These are phyloP conservation scores for Grosmannia huntii DNA, from an alignment of 2,329 filamentous ascomycete species.

Conservation along the genomic window DNA sequence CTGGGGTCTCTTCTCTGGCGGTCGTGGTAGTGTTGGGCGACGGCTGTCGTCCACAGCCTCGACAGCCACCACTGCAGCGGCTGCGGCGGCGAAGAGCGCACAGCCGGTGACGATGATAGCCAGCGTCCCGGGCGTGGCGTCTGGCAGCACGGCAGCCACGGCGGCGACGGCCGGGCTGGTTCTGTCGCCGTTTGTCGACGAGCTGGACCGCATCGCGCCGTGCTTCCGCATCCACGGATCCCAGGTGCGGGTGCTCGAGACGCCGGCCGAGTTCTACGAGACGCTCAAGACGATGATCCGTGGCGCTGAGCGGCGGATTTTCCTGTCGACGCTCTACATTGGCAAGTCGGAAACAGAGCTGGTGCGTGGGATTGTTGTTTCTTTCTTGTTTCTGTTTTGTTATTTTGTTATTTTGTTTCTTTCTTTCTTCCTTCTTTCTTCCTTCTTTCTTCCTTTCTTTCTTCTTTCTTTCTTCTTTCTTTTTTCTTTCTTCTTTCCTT, in stretches of 20 bases:
- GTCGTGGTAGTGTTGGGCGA: not conserved
- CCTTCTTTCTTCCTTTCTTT: too few relatives aligned
- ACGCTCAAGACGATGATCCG: slow-evolving; percentile 74
- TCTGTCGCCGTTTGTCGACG: slow-evolving; percentile 44
- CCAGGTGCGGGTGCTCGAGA: slow-evolving; percentile 65
- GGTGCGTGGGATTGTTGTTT: too few relatives aligned
- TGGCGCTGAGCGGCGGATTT: slow-evolving; percentile 66
- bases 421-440: too few relatives aligned
- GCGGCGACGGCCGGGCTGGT: slow-evolving; percentile 22
- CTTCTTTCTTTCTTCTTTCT: too few relatives aligned
- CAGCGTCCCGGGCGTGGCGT: not conserved
- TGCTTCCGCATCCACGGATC: slow-evolving; percentile 75
- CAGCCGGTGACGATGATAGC: not conserved
- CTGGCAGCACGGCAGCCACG: not conserved
- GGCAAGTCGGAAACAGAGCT: slow-evolving; percentile 87
- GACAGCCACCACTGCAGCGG: not conserved
- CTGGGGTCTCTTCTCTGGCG: not conserved
- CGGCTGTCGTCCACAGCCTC: not conserved
- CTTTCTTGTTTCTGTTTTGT: too few relatives aligned
- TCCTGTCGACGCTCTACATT: slow-evolving; percentile 93
- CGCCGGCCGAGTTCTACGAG: slow-evolving; percentile 81
- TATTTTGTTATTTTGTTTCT: too few relatives aligned
- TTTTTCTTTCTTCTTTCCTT: too few relatives aligned
- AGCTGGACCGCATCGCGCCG: slow-evolving; percentile 83
- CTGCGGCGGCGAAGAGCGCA: not conserved